Evolutionary conservation across 345 rosid genomes (phyloP), one percentile per base, ranked within the genome.

Genomic region (Populus davidiana): DNA sequence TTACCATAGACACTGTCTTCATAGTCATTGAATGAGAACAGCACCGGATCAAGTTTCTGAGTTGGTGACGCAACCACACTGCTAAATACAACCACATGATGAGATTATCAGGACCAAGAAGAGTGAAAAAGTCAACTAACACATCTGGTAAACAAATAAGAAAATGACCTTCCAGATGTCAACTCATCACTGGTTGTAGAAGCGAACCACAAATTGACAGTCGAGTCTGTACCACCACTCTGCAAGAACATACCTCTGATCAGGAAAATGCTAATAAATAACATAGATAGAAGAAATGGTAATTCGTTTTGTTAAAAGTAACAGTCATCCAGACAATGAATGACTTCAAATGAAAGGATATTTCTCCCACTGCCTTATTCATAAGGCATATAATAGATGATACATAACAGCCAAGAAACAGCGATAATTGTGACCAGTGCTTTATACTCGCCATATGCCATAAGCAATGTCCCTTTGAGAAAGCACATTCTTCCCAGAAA

Each of bases 181-280:
- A 75, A 76, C 9, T 85, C 91, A 75, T 85, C 88, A 66, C 76
- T 69, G 59, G 83, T 69, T 50, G 83, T 85, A 68, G 95, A 78
- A 81, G 91, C 87, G 79, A 72, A 80, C 99, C 99, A 95, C 87
- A 95, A 84, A 82, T 91, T 92, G 74, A 95, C 98, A 33, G 86
- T 86, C 14, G 97, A 95, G 78, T 93, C 98, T 43, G 97, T 93
- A 65, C 99, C 99, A 80, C 94, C 89, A 81, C 98, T 92, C 99
- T 92, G 93, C 84, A 80, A 78, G 69, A 77, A 77, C 71, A 38
- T 44, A 65, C 36, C 39, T 59, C 54, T 54, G 74, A 63, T 77
- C 27, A 76, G 71, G 5, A 61, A 70, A 72, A 67, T 21, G 31
- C 38, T 52, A 44, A 44, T 31, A 35, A 16, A 23, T 29, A 74